A percentile compares a stretch with the other conserved stretches of the same genome.
Evolutionary conservation across 805 yeast species (phyloP).

Genomic region (Lachancea sp.): DNA sequence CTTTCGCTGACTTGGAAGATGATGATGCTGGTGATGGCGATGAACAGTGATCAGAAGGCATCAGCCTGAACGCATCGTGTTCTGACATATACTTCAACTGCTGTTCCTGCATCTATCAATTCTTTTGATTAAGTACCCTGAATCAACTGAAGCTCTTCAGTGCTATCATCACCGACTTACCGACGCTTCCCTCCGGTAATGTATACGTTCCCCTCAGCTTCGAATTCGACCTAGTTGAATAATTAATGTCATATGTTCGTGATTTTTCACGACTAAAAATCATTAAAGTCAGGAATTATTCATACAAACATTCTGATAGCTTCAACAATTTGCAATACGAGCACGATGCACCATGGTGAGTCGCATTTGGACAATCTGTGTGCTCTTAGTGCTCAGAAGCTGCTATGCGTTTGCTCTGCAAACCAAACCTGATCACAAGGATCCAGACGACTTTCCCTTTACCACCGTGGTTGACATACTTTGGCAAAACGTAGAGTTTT

Average conservation of each 20-base stretch:
- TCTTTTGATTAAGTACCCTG: too few relatives aligned
- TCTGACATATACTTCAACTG: too few relatives aligned
- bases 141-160: too few relatives aligned
- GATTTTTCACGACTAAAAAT: too few relatives aligned
- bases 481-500: slow-evolving; percentile 61
- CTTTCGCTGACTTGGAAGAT: background rate
- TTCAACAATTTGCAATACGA: background rate
- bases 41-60: background rate
- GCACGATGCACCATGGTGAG: background rate
- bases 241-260: too few relatives aligned
- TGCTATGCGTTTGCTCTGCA: background rate
- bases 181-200: too few relatives aligned
- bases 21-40: background rate
- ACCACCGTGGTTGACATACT: slow-evolving; percentile 59
- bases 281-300: too few relatives aligned
- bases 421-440: slow-evolving; percentile 3
- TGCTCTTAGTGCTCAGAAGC: background rate
- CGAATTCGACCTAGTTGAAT: too few relatives aligned
- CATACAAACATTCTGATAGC: background rate
- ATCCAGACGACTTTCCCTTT: slow-evolving; percentile 23
- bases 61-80: background rate
- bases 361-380: background rate
- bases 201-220: too few relatives aligned
- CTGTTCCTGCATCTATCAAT: too few relatives aligned
- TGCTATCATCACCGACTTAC: too few relatives aligned